Conservation (phyloP, 306 rosid species). For the Alnus rubra region DNA sequence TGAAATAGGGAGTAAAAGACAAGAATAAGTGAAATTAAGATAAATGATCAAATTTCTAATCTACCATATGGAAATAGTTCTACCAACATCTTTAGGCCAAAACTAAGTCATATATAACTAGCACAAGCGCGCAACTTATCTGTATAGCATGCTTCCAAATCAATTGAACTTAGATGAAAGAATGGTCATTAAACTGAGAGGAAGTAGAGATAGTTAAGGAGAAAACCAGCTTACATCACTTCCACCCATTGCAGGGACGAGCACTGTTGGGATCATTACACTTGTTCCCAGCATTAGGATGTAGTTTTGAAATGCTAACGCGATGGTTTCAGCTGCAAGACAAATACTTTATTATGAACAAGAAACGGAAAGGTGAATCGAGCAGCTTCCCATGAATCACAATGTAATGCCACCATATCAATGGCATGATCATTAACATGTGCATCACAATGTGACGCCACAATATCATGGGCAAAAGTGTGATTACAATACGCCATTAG, state of each 20-base stretch:
- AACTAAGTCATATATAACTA: background rate
- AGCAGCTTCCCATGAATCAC: background rate
- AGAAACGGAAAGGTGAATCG: background rate
- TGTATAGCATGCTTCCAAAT: background rate
- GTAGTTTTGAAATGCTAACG: conserved; percentile 94
- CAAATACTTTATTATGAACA: conserved; percentile 28
- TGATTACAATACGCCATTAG: conserved; percentile 20
- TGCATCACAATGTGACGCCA: background rate
- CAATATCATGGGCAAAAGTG: conserved; percentile 22
- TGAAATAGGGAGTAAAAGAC: background rate
- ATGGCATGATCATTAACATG: background rate
- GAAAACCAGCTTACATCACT: conserved; percentile 58
- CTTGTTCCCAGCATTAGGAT: conserved; percentile 92
- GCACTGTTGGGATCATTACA: conserved; percentile 83
- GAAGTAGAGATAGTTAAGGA: conserved; percentile 7
- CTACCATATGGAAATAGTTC: background rate
- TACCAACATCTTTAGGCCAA: background rate
- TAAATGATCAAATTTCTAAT: conserved; percentile 5
- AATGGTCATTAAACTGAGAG: background rate
- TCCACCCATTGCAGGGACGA: conserved; percentile 96
- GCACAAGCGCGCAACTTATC: background rate
- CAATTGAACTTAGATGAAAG: conserved; percentile 4
- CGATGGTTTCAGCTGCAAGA: conserved; percentile 82
- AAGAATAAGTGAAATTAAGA: background rate
- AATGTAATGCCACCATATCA: background rate